Evolutionary conservation across 352 stramenopile genomes (phyloP).

Genomic region (Phytophthora citricola): DNA sequence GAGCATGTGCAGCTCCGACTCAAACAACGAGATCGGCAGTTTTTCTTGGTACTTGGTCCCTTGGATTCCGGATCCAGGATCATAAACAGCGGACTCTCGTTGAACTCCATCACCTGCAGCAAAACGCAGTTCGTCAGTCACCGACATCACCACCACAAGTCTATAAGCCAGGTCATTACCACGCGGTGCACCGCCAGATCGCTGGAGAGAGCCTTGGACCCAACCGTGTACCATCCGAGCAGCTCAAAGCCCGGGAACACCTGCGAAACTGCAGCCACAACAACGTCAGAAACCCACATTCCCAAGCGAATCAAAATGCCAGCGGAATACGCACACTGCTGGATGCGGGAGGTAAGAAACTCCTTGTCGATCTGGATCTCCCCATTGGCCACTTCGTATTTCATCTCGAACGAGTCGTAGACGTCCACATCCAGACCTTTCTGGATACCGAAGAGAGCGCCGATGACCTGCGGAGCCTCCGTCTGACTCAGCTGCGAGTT

Average conservation of each 20-base stretch:
- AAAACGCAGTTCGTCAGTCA: constrained; percentile 6
- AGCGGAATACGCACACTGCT: constrained; percentile 68
- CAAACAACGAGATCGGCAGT: constrained; percentile 86
- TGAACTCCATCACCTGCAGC: constrained; percentile 87
- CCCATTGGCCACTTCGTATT: constrained; percentile 61
- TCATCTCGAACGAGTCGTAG: constrained; percentile 91
- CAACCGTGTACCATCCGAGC: constrained; percentile 90
- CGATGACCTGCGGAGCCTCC: constrained; percentile 71
- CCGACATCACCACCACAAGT: background rate
- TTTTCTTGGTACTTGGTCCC: constrained; percentile 83
- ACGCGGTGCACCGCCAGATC: constrained; percentile 82
- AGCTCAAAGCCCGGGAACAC: constrained; percentile 90
- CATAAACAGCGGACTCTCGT: constrained; percentile 85
- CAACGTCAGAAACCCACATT: background rate
- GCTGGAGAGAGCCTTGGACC: constrained; percentile 66
- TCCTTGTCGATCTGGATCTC: constrained; percentile 84
- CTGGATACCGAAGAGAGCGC: constrained; percentile 94
- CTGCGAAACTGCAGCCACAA: constrained; percentile 60
- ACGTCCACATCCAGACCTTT: constrained; percentile 82
- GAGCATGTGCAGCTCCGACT: constrained; percentile 88
- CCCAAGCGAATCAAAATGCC: no score
- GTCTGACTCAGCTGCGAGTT: constrained; percentile 58
- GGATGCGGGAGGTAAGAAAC: constrained; percentile 78
- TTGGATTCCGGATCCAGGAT: constrained; percentile 73
- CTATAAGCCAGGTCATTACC: constrained; percentile 34